phyloP scores from a whole-genome alignment of 1,139 yeast genomes.

The Magnusiomyces suaveolens region DNA sequence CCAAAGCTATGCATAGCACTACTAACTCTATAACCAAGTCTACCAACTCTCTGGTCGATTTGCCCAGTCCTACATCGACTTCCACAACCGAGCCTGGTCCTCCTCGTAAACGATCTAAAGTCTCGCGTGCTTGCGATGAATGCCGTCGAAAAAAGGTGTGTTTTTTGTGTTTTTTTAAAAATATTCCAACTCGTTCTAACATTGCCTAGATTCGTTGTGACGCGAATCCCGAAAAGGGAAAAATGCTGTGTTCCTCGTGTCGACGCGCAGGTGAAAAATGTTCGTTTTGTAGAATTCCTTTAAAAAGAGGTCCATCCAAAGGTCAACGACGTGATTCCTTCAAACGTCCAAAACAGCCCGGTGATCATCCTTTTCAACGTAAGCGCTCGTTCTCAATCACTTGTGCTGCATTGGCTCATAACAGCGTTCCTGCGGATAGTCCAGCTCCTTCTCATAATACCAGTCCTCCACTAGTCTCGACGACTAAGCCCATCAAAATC shows the following conservation, averaged over 20 bases:
- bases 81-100: too few relatives aligned
- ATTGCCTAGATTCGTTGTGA: slow-evolving; percentile 37
- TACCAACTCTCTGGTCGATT: too few relatives aligned
- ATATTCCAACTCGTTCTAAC: too few relatives aligned
- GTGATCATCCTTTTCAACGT: too few relatives aligned
- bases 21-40: too few relatives aligned
- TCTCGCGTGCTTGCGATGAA: slow-evolving; percentile 38
- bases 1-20: too few relatives aligned
- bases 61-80: too few relatives aligned
- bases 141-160: slow-evolving; percentile 14
- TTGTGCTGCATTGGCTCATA: slow-evolving; percentile 5
- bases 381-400: slow-evolving; percentile 5
- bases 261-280: slow-evolving; percentile 33
- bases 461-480: neutral
- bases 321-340: slow-evolving; percentile 16
- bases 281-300: slow-evolving; percentile 35
- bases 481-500: neutral
- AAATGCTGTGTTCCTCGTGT: slow-evolving; percentile 33
- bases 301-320: slow-evolving; percentile 38
- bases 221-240: slow-evolving; percentile 27
- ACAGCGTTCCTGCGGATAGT: slow-evolving; percentile 1
- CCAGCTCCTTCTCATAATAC: neutral
- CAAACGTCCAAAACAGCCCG: neutral
- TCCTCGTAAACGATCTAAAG: slow-evolving; percentile 35
- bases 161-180: too few relatives aligned